phyloP scores from a whole-genome alignment of 768 basidiomycete genomes.

The Russula vinacea region DNA sequence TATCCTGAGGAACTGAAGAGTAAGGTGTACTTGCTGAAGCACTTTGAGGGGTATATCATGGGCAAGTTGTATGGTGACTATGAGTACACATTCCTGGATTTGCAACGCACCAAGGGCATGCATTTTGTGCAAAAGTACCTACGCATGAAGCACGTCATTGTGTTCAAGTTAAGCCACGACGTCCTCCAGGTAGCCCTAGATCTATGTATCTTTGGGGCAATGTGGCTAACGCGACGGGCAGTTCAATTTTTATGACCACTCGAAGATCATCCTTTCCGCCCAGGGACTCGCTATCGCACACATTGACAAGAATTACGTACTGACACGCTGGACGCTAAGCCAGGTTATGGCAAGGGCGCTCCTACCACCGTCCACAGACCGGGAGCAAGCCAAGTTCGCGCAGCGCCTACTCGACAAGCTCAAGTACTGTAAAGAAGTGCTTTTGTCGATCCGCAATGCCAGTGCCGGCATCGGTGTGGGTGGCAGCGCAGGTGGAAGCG shows the following conservation, averaged over 20 bases:
- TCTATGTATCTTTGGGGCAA: not conserved
- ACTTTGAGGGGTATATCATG: constrained; percentile 95
- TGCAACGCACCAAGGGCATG: constrained; percentile 73
- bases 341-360: constrained; percentile 63
- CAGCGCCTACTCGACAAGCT: constrained; percentile 72
- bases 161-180: constrained; percentile 95
- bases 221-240: constrained; percentile 36
- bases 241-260: constrained; percentile 99
- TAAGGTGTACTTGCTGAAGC: constrained; percentile 89
- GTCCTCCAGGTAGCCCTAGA: constrained; percentile 71
- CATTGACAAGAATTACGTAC: constrained; percentile 83
- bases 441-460: constrained; percentile 64
- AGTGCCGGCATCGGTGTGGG: constrained; percentile 37
- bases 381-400: constrained; percentile 58
- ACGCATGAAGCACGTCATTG: constrained; percentile 94
- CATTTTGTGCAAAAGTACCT: constrained; percentile 95
- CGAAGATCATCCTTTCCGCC: constrained; percentile 85
- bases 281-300: constrained; percentile 78
- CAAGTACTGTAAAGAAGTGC: constrained; percentile 83
- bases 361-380: constrained; percentile 42
- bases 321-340: constrained; percentile 69
- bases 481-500: not conserved
- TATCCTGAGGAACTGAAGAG: constrained; percentile 83
- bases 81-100: constrained; percentile 75
- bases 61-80: constrained; percentile 82